phyloP scores from a whole-genome alignment of 345 rosid species.

The Bruguiera gymnorhiza region DNA sequence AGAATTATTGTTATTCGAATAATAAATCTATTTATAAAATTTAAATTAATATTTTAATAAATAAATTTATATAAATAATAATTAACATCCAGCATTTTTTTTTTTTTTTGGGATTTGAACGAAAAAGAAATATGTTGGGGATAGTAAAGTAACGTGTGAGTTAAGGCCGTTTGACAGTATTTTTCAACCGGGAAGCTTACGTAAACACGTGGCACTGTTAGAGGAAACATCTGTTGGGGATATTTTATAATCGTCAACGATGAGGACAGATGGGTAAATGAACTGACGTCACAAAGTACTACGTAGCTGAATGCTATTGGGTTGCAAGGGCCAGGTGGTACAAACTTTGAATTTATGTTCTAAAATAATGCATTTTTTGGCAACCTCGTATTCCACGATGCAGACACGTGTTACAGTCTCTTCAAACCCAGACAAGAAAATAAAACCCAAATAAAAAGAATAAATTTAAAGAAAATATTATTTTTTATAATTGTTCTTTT shows the following conservation, averaged over 20 bases:
- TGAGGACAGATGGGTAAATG: neutral
- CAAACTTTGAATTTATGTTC: neutral
- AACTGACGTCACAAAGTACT: constrained; percentile 8
- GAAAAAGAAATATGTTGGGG: too few relatives aligned
- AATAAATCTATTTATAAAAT: too few relatives aligned
- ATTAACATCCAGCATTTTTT: too few relatives aligned
- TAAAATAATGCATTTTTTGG: neutral
- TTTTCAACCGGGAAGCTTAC: neutral
- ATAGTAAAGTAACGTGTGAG: too few relatives aligned
- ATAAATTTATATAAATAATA: too few relatives aligned
- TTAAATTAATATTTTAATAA: too few relatives aligned
- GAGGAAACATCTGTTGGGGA: neutral
- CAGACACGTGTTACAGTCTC: constrained; percentile 21
- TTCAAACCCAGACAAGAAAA: too few relatives aligned
- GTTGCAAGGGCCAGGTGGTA: constrained; percentile 15
- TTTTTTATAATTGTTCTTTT: neutral
- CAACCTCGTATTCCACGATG: constrained; percentile 13
- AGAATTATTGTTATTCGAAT: too few relatives aligned
- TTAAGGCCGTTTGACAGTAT: too few relatives aligned
- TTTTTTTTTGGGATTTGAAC: too few relatives aligned
- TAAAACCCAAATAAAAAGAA: too few relatives aligned
- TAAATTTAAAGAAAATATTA: neutral
- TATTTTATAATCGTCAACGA: too few relatives aligned
- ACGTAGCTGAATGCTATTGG: constrained; percentile 23
- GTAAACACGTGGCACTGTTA: constrained; percentile 14